Evolutionary conservation across 2,329 filamentous ascomycete genomes (phyloP), one percentile per base, ranked within the genome.

Genomic region (Stachybotrys echinatus): DNA sequence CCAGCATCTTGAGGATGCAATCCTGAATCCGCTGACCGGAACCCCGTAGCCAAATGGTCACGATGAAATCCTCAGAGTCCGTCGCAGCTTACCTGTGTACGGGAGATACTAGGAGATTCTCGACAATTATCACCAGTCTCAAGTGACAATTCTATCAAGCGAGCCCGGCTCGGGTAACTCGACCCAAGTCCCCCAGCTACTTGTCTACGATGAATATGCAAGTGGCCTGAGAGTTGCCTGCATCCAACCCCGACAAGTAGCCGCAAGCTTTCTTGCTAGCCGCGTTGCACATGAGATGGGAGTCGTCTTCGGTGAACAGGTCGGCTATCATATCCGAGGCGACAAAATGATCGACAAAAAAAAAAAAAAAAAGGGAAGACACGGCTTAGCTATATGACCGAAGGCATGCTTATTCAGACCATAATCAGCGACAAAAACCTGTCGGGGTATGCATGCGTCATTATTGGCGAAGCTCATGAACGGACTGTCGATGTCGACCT

Each of bases 231-330:
- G 89, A 64, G 79, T 96, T n/a, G 91, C 87, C 3, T 94, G 89
- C 62, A 96, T 91, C 0, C 90, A 96, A 58, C 91, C 91, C 5
- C 83, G 90, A 56, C 82, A 91, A 71, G 89, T 95, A 8, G 91
- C 91, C 8, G 90, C 91, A 12, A 95, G 95, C 88, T 89, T 84
- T 58, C 89, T 95, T 23, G 91, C 92, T n/a, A 81, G 87, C 38
- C 88, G 91, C 74, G 91, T 96, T 3, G 87, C 89, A 0, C 89
- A 95, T 54, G 92, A 96, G 65, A 87, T 92, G 77, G 89, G 85
- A 1, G 84, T 88, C 44, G 88, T 88, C 62, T 70, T 96, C n/a
- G 92, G 91, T 1, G 86, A 88, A 52, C 88, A 95, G 63, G 90
- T 96, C 34, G 92, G 92, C 21, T 96, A 95, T 64, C 83, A 84